phyloP scores from a whole-genome alignment of 441 rosid species.

The Erysimum cheiri region DNA sequence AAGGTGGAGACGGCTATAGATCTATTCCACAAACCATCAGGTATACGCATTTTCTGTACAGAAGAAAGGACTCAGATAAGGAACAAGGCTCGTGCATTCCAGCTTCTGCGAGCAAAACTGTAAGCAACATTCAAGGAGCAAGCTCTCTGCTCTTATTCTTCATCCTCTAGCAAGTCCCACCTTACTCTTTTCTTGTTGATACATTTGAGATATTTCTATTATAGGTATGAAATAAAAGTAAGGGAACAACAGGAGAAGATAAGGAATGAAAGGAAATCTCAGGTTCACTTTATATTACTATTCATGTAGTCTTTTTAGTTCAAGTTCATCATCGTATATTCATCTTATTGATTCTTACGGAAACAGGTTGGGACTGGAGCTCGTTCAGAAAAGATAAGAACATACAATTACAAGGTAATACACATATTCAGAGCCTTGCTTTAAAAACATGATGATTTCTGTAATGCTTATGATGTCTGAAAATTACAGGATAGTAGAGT shows the following conservation, averaged over 20 bases:
- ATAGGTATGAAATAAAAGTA: conserved; percentile 88
- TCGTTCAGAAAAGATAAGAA: conserved; percentile 93
- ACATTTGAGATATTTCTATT: conserved; percentile 38
- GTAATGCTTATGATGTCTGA: conserved; percentile 29
- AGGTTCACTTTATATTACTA: conserved; percentile 48
- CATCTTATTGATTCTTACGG: conserved; percentile 31
- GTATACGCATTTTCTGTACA: conserved; percentile 94
- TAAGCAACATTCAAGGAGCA: conserved; percentile 43
- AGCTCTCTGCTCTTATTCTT: conserved; percentile 21
- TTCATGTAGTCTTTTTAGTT: background rate
- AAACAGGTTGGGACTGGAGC: conserved; percentile 92
- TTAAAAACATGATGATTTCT: background rate
- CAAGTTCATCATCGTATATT: conserved; percentile 2
- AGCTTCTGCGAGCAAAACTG: conserved; percentile 94
- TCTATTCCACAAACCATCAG: conserved; percentile 90
- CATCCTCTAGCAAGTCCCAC: conserved; percentile 24
- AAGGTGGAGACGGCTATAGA: conserved; percentile 98
- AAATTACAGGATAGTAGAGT: conserved; percentile 82
- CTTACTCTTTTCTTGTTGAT: conserved; percentile 24
- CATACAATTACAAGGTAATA: conserved; percentile 86
- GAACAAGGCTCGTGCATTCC: conserved; percentile 80
- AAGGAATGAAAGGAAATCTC: conserved; percentile 74
- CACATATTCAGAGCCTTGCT: conserved; percentile 4
- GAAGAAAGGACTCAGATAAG: conserved; percentile 90
- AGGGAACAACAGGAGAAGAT: conserved; percentile 88